Conservation (phyloP, 306 rosid genomes). For the Quercus dentata region DNA sequence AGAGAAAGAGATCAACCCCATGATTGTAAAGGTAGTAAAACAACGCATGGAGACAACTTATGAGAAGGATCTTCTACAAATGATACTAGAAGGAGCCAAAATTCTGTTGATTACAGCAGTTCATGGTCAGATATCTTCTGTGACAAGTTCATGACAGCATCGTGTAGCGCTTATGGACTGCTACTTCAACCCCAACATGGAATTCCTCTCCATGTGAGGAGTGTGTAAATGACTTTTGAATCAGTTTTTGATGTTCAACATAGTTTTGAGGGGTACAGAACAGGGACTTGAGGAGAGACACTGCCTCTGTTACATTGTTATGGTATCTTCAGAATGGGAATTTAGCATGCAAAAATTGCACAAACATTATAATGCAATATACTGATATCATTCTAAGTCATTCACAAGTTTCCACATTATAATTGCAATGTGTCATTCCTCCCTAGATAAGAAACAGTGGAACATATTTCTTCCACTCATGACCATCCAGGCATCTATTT, state of each 20-base stretch:
- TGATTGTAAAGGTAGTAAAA: slow-evolving; percentile 36
- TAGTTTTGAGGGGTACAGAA: no score
- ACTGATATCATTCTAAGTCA: no score
- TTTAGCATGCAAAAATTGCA: no score
- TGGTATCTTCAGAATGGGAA: no score
- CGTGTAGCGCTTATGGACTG: slow-evolving; percentile 31
- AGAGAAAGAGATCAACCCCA: slow-evolving; percentile 50
- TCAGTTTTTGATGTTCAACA: not conserved
- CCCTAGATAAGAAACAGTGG: no score
- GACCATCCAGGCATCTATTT: no score
- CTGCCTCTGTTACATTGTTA: no score
- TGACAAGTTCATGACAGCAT: slow-evolving; percentile 29
- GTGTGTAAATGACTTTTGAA: not conserved
- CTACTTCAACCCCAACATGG: slow-evolving; percentile 30
- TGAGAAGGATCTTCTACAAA: slow-evolving; percentile 58
- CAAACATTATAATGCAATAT: no score
- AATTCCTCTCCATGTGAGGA: slow-evolving; percentile 1
- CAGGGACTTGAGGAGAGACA: no score
- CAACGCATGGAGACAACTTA: slow-evolving; percentile 24
- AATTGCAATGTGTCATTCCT: no score
- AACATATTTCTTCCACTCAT: no score
- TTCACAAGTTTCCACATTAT: no score
- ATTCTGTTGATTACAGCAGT: slow-evolving; percentile 7
- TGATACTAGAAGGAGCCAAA: slow-evolving; percentile 55
- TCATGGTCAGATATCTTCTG: not conserved